Evolutionary conservation across 2,329 filamentous ascomycete genomes (phyloP).

Genomic region (Zopfia rhizophila): DNA sequence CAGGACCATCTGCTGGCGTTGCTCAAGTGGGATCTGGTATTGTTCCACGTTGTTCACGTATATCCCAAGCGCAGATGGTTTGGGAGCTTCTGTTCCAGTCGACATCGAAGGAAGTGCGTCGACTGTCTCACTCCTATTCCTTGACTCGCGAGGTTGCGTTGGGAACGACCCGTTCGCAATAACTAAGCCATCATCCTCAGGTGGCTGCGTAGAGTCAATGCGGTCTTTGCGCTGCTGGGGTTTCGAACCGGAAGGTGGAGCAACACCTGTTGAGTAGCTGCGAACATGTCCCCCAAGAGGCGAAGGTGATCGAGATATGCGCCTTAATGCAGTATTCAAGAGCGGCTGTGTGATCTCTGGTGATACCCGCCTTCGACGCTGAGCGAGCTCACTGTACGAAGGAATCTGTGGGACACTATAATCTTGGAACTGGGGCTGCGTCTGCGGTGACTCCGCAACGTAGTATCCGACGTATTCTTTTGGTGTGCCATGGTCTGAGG

Average conservation of each 20-base stretch:
- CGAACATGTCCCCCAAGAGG: conserved; percentile 56
- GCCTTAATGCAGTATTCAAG: conserved; percentile 46
- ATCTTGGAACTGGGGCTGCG: conserved; percentile 46
- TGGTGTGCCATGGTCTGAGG: conserved; percentile 50
- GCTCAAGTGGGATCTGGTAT: conserved; percentile 39
- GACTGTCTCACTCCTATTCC: conserved; percentile 35
- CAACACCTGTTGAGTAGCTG: conserved; percentile 49
- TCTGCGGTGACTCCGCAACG: conserved; percentile 55
- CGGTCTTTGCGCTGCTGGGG: conserved; percentile 38
- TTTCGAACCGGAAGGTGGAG: conserved; percentile 21
- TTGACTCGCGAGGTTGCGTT: conserved; percentile 36
- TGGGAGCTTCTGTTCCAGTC: conserved; percentile 22
- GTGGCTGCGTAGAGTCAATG: conserved; percentile 39
- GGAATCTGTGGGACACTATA: conserved; percentile 49
- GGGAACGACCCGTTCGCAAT: conserved; percentile 55
- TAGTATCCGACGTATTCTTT: conserved; percentile 64
- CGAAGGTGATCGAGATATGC: conserved; percentile 58
- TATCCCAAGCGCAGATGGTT: conserved; percentile 33
- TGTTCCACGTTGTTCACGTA: conserved; percentile 35
- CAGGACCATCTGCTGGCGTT: conserved; percentile 42
- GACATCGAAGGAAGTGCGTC: conserved; percentile 31
- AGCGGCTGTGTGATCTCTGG: conserved; percentile 54
- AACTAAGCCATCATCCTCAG: conserved; percentile 45
- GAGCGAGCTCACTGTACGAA: conserved; percentile 53
- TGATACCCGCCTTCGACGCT: conserved; percentile 54